Percentiles rank a stretch among this genome's conserved stretches.
Evolutionary conservation across 192 early-diverging fungal genomes (phyloP).

Genomic region (Thoreauomyces humboldtii): DNA sequence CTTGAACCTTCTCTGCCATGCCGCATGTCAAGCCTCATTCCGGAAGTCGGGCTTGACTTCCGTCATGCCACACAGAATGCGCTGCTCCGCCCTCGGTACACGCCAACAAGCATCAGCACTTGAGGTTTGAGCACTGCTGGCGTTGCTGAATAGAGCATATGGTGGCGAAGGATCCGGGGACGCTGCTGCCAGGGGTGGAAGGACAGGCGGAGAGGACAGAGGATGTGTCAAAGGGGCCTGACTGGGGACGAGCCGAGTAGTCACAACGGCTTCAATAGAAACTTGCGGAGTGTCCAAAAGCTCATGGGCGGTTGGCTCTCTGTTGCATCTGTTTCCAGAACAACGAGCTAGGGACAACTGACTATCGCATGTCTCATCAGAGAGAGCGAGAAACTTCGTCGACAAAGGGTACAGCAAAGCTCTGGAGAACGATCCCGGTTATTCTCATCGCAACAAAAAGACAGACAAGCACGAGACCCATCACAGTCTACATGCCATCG

Average conservation of each 20-base stretch:
- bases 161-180: constrained; percentile 9
- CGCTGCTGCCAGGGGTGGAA: no score
- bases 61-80: no score
- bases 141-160: constrained; percentile 28
- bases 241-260: no score
- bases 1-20: no score
- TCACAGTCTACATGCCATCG: background rate
- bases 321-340: background rate
- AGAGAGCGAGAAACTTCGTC: constrained; percentile 20
- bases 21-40: no score
- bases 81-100: no score
- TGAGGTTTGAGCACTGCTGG: constrained; percentile 32
- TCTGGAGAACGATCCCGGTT: constrained; percentile 9
- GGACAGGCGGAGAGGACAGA: no score
- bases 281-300: constrained; percentile 43
- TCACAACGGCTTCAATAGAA: constrained; percentile 39
- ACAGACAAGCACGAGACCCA: constrained; percentile 1
- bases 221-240: no score
- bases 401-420: constrained; percentile 4
- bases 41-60: no score
- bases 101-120: constrained; percentile 42
- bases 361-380: background rate
- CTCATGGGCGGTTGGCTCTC: constrained; percentile 30
- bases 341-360: background rate
- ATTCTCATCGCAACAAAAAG: constrained; percentile 13